phyloP scores from a whole-genome alignment of 371 early-diverging fungal genomes.

The Sporodiniella umbellata region DNA sequence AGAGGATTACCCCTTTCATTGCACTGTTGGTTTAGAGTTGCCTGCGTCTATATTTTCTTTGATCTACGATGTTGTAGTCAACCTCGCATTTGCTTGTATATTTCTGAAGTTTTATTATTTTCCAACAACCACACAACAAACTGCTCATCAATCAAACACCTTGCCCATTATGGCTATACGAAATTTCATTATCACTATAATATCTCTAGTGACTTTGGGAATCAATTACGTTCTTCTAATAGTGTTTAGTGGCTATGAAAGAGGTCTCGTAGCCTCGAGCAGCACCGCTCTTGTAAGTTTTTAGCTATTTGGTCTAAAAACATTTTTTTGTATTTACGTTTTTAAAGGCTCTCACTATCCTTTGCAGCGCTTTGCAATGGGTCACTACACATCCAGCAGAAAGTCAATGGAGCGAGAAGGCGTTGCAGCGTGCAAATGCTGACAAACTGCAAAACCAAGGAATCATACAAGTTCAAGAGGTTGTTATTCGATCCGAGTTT shows the following conservation, averaged over 20 bases:
- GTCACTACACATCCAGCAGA: constrained; percentile 41
- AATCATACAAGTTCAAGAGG: constrained; percentile 50
- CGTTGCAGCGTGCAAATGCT: constrained; percentile 9
- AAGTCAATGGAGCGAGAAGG: constrained; percentile 26
- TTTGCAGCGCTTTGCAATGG: constrained; percentile 38
- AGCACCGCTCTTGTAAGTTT: constrained; percentile 27
- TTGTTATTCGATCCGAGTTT: constrained; percentile 37
- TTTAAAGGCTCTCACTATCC: constrained; percentile 21
- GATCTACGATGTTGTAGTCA: constrained; percentile 43
- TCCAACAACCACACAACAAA: constrained; percentile 32
- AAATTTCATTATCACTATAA: constrained; percentile 36
- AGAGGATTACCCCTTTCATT: constrained; percentile 30
- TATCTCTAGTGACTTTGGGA: constrained; percentile 31
- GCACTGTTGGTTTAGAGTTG: constrained; percentile 40
- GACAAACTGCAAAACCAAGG: constrained; percentile 41
- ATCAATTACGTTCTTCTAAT: constrained; percentile 42
- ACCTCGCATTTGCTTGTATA: constrained; percentile 28
- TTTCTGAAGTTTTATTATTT: constrained; percentile 45
- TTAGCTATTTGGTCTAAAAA: too few species aligned
- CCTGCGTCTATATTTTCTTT: constrained; percentile 41
- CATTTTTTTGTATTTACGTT: background rate
- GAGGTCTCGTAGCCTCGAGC: constrained; percentile 39
- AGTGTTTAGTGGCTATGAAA: constrained; percentile 22
- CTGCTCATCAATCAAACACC: constrained; percentile 27
- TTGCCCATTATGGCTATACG: constrained; percentile 47